Base-by-base conservation (phyloP, 345 rosid genomes). In the Microthlaspi erraticum region DNA sequence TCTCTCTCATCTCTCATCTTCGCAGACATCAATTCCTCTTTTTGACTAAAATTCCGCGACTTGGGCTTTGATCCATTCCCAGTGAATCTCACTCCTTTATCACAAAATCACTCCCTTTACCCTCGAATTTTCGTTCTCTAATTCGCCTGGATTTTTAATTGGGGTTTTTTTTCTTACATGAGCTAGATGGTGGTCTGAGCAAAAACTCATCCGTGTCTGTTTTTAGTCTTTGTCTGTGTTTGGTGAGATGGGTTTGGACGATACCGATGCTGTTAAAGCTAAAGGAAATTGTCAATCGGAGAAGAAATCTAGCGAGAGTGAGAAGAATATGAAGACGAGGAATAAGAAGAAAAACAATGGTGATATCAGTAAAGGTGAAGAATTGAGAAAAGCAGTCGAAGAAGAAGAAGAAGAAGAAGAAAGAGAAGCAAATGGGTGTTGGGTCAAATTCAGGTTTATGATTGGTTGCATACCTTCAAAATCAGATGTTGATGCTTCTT, bases 401-500 rank as follows among this genome's bases (percentile, higher is more conserved):
- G 79, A 72, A 76, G 69, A 83, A n/a, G 82, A 78, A 3, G 79
- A 48, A 13, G 84, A 77, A 29, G 67, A 29, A 2, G 82, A 52
- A 33, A 69, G 18, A 19, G 84, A 54, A 72, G 80, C 81, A 53
- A 71, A 74, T 75, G 92, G 95, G 14, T 89, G 96, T 76, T 89
- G 96, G 92, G 76, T 82, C 68, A 85, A 78, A 72, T 69, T 84
- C 34, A 77, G 88, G 80, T 81, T 85, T 56, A 79, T 85, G 38
- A 71, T 84, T 63, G 79, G 84, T 79, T 85, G 92, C 72, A 63
- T 87, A 66, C 83, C 87, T 84, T 83, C 96, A 29, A 87, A 89
- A 87, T 84, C 96, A 81, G 85, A 87, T 63, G 82, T 85, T 71
- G 96, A 87, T 81, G 87, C 78, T 78, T 85, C 96, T 66, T 75